phyloP scores from a whole-genome alignment of 495 filamentous ascomycete species.

The Hyaloscypha finlandica region DNA sequence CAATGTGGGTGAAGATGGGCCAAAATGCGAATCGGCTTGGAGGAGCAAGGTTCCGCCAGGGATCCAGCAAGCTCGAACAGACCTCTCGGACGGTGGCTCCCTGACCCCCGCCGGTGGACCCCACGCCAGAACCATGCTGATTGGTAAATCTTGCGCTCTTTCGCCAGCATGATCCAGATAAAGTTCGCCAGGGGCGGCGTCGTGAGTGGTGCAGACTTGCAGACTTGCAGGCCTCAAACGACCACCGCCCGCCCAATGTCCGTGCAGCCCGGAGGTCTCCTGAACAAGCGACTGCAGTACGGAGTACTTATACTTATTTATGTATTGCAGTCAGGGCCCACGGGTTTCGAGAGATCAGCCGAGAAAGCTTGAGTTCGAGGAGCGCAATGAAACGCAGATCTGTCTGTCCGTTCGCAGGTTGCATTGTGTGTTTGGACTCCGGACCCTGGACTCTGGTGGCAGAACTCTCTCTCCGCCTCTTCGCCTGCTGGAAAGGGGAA shows the following conservation, averaged over 20 bases:
- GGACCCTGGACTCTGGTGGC: neutral
- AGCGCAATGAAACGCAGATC: neutral
- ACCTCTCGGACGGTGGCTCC: neutral
- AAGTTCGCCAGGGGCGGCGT: neutral
- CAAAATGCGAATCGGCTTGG: neutral
- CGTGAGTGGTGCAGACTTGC: neutral
- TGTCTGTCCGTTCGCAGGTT: neutral
- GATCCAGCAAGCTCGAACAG: neutral
- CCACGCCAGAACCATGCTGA: neutral
- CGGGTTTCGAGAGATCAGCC: neutral
- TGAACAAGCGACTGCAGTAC: no score
- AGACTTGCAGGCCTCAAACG: neutral
- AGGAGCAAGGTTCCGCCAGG: neutral
- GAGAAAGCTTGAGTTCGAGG: neutral
- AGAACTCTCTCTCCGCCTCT: no score
- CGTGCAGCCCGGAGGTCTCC: neutral
- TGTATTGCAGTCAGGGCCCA: neutral
- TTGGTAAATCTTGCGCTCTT: slow-evolving; percentile 3
- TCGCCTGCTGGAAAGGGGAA: neutral
- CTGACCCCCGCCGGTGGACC: neutral
- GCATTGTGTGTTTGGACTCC: neutral
- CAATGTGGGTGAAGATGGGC: neutral
- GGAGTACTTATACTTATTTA: no score
- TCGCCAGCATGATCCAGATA: slow-evolving; percentile 17
- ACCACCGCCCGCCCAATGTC: neutral